Evolutionary conservation across 192 early-diverging fungal species (phyloP), one percentile per base, ranked within the genome.

Genomic region (Thamnidium elegans): DNA sequence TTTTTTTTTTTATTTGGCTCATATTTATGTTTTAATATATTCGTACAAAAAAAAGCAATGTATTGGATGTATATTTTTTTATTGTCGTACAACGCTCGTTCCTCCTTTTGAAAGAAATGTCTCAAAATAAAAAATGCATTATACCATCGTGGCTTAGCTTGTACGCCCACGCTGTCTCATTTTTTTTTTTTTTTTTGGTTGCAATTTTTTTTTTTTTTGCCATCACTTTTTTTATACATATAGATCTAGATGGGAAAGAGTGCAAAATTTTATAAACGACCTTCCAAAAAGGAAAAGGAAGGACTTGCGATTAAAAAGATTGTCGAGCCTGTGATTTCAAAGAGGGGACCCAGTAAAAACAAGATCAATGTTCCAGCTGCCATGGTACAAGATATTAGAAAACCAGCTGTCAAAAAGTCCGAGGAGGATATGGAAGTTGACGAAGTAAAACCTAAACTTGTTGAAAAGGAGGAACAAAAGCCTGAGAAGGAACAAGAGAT

Each of bases 211-310:
- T 26, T 26, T 26, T 26, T 26, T 26, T 26, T 26, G 1, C 3
- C 3, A 26, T 26, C 26, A 26, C 26, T 26, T 26, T 26, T 26
- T 26, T 26, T 26, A 26, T 2, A 26, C 26, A 3, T n/a, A n/a
- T n/a, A 26, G 3, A 26, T 26, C 26, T 26, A 26, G 26, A 88
- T 89, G 87, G 87, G 87, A 42, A 85, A 82, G 50, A 84, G 82
- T 46, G 87, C 87, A 63, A 89, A 89, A 74, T 84, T 84, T 51
- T 81, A 84, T 68, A 87, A 87, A 66, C 77, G 87, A 13, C 85
- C 85, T 11, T 79, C 81, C 9, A 83, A 81, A 60, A 83, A 87
- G 67, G 79, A 89, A 58, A 89, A 85, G 73, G 84, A 84, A 30
- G 70, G 75, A 10, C 65, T 58, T 15, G 56, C 69, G 0, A 55